Conservation (phyloP, 163 green algal species). For the Scenedesmus sp. region DNA sequence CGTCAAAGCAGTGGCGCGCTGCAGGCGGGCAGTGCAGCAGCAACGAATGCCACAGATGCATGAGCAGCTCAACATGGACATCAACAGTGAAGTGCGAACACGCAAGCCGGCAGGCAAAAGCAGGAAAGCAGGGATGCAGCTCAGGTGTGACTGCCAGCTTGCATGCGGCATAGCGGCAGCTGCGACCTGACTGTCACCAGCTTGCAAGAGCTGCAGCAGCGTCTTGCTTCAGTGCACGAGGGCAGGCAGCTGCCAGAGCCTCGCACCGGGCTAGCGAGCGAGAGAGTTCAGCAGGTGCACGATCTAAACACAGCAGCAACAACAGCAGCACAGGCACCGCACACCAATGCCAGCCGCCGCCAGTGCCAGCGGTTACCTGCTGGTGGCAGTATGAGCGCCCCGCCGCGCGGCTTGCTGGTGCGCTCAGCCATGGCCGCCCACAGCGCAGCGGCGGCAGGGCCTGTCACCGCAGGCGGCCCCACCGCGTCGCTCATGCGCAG, state of each 20-base stretch:
- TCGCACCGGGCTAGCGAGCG: too few species aligned
- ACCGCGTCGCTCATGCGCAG: constrained; percentile 61
- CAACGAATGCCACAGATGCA: too few species aligned
- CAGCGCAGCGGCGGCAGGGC: constrained; percentile 23
- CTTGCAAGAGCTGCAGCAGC: too few species aligned
- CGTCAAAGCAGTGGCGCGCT: constrained; percentile 68
- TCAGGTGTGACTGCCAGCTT: too few species aligned
- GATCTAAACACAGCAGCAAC: background rate
- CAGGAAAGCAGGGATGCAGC: background rate
- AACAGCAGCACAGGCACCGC: background rate
- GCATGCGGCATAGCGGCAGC: background rate
- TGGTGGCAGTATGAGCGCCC: constrained; percentile 33
- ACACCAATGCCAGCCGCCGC: background rate
- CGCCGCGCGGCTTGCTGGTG: background rate
- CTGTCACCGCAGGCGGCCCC: constrained; percentile 1
- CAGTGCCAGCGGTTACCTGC: background rate
- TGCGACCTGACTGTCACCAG: background rate
- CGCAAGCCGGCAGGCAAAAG: background rate
- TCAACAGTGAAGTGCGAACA: background rate
- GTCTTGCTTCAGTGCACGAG: too few species aligned
- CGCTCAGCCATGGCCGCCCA: constrained; percentile 41
- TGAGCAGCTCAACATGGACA: background rate
- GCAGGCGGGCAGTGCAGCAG: too few species aligned
- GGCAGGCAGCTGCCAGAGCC: too few species aligned
- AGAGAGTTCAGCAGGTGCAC: too few species aligned